A percentile compares a stretch with the other conserved stretches of the same genome.
These are phyloP conservation scores for Blepharisma japonicum DNA, from an alignment of 73 alveolate species.

Conservation along the genomic window DNA sequence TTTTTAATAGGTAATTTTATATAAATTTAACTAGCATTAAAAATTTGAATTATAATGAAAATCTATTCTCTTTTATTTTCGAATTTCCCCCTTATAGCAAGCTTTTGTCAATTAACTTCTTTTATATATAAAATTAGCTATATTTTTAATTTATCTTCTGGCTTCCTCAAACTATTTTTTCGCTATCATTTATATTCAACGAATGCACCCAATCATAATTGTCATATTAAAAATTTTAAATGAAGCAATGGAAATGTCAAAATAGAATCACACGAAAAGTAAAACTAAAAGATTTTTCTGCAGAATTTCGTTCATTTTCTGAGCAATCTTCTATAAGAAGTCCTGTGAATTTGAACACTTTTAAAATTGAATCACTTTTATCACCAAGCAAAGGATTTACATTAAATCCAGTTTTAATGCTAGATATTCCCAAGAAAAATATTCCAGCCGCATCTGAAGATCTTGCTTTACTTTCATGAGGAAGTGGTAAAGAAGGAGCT, in stretches of 20 bases:
- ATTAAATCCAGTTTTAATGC: not conserved
- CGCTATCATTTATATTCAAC: no score
- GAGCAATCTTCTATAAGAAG: not conserved
- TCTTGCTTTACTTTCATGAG: slow-evolving; percentile 1
- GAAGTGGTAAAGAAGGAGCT: slow-evolving; percentile 26
- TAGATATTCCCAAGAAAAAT: not conserved
- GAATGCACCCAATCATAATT: no score
- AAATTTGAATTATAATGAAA: no score
- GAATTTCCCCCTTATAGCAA: no score
- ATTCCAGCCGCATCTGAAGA: not conserved
- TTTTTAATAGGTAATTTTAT: no score
- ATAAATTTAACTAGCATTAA: no score
- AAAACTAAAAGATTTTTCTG: not conserved
- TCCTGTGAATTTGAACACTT: not conserved
- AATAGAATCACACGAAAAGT: not conserved
- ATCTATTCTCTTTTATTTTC: no score
- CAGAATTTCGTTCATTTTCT: not conserved
- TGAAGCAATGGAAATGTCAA: slow-evolving; percentile 29
- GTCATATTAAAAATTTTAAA: not conserved
- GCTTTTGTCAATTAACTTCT: no score
- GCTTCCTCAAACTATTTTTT: no score
- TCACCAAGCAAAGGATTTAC: not conserved
- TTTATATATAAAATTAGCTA: no score
- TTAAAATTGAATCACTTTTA: not conserved
- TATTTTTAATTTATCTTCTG: no score